Evolutionary conservation across 345 rosid species (phyloP).

Genomic region (Rhizophora mangle): DNA sequence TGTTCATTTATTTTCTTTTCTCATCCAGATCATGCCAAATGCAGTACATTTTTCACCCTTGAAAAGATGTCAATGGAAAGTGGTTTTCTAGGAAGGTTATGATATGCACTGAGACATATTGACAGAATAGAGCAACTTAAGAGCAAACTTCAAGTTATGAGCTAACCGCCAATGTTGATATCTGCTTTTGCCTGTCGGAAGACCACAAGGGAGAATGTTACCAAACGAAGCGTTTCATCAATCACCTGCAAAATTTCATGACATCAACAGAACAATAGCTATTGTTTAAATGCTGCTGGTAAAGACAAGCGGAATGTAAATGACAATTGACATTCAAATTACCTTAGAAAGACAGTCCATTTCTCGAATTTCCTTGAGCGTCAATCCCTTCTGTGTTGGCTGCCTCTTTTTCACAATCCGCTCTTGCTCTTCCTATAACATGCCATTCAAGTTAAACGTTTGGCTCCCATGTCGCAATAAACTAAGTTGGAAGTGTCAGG

Average conservation of each 20-base stretch:
- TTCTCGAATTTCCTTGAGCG: conserved; percentile 62
- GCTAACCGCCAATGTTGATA: conserved; percentile 54
- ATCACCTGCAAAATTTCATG: conserved; percentile 45
- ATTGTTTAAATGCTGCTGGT: too few relatives aligned
- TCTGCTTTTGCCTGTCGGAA: conserved; percentile 71
- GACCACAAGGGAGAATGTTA: conserved; percentile 70
- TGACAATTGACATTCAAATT: too few relatives aligned
- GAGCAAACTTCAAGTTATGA: background rate
- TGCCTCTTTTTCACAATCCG: conserved; percentile 42
- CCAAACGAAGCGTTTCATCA: conserved; percentile 77
- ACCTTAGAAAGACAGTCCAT: conserved; percentile 79
- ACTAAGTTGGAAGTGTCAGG: background rate
- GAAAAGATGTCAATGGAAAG: too few relatives aligned
- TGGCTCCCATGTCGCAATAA: background rate
- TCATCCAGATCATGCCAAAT: too few relatives aligned
- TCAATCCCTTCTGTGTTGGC: conserved; percentile 44
- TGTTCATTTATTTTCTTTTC: too few relatives aligned
- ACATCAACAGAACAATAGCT: too few relatives aligned
- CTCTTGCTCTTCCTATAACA: conserved; percentile 66
- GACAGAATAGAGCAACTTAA: background rate
- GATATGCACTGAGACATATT: background rate
- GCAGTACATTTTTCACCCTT: too few relatives aligned
- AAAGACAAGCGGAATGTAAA: too few relatives aligned
- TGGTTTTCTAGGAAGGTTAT: too few relatives aligned
- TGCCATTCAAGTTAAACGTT: background rate